A percentile compares a stretch with the other conserved stretches of the same genome.
Evolutionary conservation across 768 basidiomycete genomes (phyloP).

Genomic region (Pleurotus pulmonarius): DNA sequence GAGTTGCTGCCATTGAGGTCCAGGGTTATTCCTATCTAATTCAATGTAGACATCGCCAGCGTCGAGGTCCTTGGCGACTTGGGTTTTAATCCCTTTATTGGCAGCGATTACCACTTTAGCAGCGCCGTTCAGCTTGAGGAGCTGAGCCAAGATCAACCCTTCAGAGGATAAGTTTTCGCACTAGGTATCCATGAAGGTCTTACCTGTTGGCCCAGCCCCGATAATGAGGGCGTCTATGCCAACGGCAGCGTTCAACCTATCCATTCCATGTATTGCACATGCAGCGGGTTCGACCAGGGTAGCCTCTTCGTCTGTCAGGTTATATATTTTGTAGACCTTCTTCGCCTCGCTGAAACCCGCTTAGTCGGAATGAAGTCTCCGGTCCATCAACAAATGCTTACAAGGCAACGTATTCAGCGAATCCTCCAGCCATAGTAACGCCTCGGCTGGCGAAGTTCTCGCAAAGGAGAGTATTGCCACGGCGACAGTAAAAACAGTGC

Average conservation of each 20-base stretch:
- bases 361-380: background rate
- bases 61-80: slow-evolving; percentile 64
- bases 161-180: background rate
- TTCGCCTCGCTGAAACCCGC: slow-evolving; percentile 43
- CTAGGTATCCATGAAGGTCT: slow-evolving; percentile 16
- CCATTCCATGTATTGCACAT: slow-evolving; percentile 77
- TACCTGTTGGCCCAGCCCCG: slow-evolving; percentile 73
- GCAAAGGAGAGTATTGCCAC: slow-evolving; percentile 4
- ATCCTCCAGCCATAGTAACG: slow-evolving; percentile 7
- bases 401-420: slow-evolving; percentile 8
- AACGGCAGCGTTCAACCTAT: slow-evolving; percentile 65
- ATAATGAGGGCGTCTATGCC: slow-evolving; percentile 72
- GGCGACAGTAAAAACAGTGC: slow-evolving; percentile 6
- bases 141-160: slow-evolving; percentile 69
- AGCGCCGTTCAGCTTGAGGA: slow-evolving; percentile 75
- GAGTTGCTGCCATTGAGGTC: slow-evolving; percentile 63
- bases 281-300: slow-evolving; percentile 76
- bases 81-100: slow-evolving; percentile 77
- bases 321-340: slow-evolving; percentile 72
- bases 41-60: slow-evolving; percentile 75
- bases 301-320: slow-evolving; percentile 73
- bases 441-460: slow-evolving; percentile 7
- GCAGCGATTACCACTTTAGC: slow-evolving; percentile 65
- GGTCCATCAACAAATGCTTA: background rate
- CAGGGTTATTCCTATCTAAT: slow-evolving; percentile 61